A percentile compares a stretch with the other conserved stretches of the same genome.
Conservation (phyloP, 495 filamentous ascomycete species). For the Daldinia vernicosa region DNA sequence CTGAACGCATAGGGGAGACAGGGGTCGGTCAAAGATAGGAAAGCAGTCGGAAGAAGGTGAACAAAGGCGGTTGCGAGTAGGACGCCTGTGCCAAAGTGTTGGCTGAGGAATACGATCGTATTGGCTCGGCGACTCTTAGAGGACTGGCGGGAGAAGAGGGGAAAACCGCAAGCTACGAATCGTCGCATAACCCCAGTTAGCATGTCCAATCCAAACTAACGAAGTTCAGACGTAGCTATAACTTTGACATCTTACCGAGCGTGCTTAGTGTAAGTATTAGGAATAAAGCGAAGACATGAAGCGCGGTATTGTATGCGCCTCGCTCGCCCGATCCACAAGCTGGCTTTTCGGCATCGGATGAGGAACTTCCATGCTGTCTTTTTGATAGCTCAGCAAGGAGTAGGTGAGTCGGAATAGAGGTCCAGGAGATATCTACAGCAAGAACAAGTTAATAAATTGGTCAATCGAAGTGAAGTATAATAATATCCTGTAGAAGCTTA, state of each 20-base stretch:
- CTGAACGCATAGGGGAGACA: conserved; percentile 82
- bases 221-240: conserved; percentile 19
- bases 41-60: conserved; percentile 84
- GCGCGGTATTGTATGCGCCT: conserved; percentile 70
- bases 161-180: conserved; percentile 65
- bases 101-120: conserved; percentile 73
- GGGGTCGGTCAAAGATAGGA: conserved; percentile 79
- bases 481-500: not conserved
- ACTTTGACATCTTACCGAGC: conserved; percentile 61
- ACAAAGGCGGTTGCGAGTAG: conserved; percentile 91
- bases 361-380: conserved; percentile 51
- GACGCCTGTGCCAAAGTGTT: conserved; percentile 88
- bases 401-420: conserved; percentile 59
- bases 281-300: conserved; percentile 81
- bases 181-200: not conserved
- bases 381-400: conserved; percentile 61
- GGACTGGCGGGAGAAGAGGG: conserved; percentile 62
- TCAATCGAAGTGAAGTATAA: not conserved
- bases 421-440: conserved; percentile 48
- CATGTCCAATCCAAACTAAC: conserved; percentile 8
- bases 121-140: conserved; percentile 55
- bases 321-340: conserved; percentile 68
- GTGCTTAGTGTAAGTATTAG: conserved; percentile 77
- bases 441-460: conserved; percentile 6
- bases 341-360: conserved; percentile 51